Percentiles rank a stretch among this genome's conserved stretches.
Evolutionary conservation across 176 grass and related monocot genomes (phyloP).

Genomic region (Carex scoparia): DNA sequence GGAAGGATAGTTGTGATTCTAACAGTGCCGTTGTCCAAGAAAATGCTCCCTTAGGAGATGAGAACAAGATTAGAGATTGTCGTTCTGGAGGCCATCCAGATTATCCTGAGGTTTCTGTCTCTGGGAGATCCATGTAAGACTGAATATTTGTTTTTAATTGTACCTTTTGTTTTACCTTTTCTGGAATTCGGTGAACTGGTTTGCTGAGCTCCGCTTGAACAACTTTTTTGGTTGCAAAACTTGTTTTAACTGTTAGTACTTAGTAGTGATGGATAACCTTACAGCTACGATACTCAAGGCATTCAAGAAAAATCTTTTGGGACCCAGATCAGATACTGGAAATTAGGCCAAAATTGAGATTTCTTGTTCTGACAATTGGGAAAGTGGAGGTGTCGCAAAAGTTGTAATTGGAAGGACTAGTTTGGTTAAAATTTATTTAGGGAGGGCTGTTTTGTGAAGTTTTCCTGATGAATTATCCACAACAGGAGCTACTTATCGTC

Average conservation of each 20-base stretch:
- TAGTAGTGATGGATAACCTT: neutral
- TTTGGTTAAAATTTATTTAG: neutral
- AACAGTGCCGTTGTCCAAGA: neutral
- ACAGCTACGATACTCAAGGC: neutral
- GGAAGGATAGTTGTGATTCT: neutral
- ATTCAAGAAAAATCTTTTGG: neutral
- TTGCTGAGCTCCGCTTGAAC: neutral
- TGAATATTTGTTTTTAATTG: neutral
- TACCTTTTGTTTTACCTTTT: neutral
- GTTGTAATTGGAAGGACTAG: neutral
- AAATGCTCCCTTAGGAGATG: neutral
- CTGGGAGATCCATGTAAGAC: slow-evolving; percentile 40
- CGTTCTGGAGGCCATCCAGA: slow-evolving; percentile 32
- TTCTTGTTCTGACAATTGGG: neutral
- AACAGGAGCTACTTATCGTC: neutral
- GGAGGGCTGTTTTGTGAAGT: neutral
- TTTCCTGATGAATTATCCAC: neutral
- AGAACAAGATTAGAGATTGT: neutral
- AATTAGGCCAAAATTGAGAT: neutral
- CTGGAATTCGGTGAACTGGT: neutral
- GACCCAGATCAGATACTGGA: neutral
- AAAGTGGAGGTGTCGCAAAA: neutral
- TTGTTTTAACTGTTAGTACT: neutral
- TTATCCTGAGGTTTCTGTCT: slow-evolving; percentile 40
- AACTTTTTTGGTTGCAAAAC: neutral